Conservation (phyloP, 192 early-diverging fungal genomes). For the Martensiomyces pterosporus region DNA sequence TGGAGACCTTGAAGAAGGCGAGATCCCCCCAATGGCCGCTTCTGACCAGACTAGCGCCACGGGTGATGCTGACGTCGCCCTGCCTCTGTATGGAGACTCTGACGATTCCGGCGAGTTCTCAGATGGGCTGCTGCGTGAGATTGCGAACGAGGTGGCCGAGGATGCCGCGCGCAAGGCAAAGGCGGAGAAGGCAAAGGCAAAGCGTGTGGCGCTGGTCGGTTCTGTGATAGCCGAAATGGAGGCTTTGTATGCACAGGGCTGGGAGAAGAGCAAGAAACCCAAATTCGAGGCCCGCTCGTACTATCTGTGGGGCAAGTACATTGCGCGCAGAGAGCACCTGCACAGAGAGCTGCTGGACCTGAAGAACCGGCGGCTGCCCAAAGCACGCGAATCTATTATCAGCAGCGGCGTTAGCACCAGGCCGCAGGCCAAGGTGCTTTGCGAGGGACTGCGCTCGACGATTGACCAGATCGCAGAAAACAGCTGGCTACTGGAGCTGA, state of each 20-base stretch:
- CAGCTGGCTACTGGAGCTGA: constrained; percentile 23
- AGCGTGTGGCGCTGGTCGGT: constrained; percentile 9
- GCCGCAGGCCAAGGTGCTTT: constrained; percentile 1
- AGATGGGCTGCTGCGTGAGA: constrained; percentile 20
- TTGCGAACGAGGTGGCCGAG: constrained; percentile 10
- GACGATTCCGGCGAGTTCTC: constrained; percentile 20
- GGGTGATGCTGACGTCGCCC: constrained; percentile 13
- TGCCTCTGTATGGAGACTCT: constrained; percentile 50
- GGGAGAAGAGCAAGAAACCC: constrained; percentile 7
- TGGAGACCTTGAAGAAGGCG: not conserved
- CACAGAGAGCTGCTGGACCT: constrained; percentile 4
- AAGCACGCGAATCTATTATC: constrained; percentile 7
- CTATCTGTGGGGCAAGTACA: constrained; percentile 15
- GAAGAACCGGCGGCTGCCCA: constrained; percentile 15
- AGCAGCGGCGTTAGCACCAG: constrained; percentile 14
- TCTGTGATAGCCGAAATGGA: constrained; percentile 6
- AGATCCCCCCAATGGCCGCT: not conserved
- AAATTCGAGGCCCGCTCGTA: constrained; percentile 3
- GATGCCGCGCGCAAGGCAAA: not conserved
- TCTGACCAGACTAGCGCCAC: no score
- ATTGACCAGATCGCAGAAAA: constrained; percentile 15
- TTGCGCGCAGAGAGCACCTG: not conserved
- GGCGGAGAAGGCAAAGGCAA: not conserved
- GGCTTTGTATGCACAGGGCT: constrained; percentile 11
- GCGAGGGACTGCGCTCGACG: constrained; percentile 12